Percentiles rank a stretch among this genome's conserved stretches.
Conservation (phyloP, 2,329 filamentous ascomycete genomes). For the Nothophaeocryptopus gaeumannii region DNA sequence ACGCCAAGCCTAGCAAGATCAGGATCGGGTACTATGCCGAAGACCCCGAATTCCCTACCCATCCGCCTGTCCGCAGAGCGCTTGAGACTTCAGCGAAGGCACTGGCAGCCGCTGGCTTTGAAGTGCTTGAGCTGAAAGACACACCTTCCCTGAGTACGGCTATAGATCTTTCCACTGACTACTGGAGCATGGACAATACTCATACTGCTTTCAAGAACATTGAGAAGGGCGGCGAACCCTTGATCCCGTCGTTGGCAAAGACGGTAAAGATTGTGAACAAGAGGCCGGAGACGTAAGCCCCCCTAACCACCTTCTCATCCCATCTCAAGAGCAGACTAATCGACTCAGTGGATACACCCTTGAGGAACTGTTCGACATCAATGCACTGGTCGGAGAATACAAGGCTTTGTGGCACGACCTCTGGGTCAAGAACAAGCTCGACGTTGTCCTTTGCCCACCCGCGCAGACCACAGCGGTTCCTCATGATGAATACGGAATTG, state of each 20-base stretch:
- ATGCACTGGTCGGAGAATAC: slow-evolving; percentile 38
- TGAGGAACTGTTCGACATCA: slow-evolving; percentile 44
- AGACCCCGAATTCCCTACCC: slow-evolving; percentile 49
- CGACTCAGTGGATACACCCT: slow-evolving; percentile 35
- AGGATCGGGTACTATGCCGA: slow-evolving; percentile 51
- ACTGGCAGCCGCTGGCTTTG: slow-evolving; percentile 47
- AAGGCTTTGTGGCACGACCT: slow-evolving; percentile 42
- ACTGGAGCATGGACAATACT: slow-evolving; percentile 42
- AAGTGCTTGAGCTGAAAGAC: slow-evolving; percentile 38
- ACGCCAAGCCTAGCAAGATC: slow-evolving; percentile 30
- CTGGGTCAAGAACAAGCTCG: slow-evolving; percentile 46
- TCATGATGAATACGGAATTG: slow-evolving; percentile 51
- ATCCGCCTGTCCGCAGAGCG: slow-evolving; percentile 50
- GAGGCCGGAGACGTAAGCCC: slow-evolving; percentile 34
- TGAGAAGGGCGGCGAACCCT: slow-evolving; percentile 43
- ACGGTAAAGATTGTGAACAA: slow-evolving; percentile 34
- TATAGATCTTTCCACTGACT: slow-evolving; percentile 40
- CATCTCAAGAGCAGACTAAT: slow-evolving; percentile 32
- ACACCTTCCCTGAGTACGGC: slow-evolving; percentile 34
- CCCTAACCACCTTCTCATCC: slow-evolving; percentile 39
- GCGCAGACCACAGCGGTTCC: slow-evolving; percentile 52
- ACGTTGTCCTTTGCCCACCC: slow-evolving; percentile 51
- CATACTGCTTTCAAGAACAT: slow-evolving; percentile 37
- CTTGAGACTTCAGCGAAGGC: slow-evolving; percentile 41
- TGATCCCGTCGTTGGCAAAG: slow-evolving; percentile 40